Conservation (phyloP, 164 flowering plant species). For the Macadamia tetraphylla region DNA sequence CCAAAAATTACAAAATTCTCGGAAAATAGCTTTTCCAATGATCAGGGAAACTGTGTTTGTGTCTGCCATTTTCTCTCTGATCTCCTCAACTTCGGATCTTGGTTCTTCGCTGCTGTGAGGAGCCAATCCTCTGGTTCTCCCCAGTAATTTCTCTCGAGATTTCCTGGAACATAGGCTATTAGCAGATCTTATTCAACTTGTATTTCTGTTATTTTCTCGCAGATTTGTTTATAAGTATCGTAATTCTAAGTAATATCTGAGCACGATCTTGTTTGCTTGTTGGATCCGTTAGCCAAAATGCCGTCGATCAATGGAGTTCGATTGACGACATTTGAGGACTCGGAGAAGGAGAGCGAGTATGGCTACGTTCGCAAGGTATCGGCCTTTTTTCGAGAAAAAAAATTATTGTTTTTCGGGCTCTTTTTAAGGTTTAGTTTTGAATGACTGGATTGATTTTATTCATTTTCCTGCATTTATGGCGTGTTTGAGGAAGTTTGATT, state of each 20-base stretch:
- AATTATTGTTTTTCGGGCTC: neutral
- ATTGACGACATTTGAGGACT: slow-evolving; percentile 86
- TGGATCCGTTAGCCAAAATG: slow-evolving; percentile 31
- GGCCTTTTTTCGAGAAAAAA: neutral
- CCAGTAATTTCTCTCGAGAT: neutral
- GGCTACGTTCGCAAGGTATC: slow-evolving; percentile 89
- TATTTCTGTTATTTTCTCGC: neutral
- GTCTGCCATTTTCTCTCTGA: neutral
- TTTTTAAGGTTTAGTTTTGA: neutral
- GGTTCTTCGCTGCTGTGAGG: slow-evolving; percentile 14
- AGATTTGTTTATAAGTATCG: neutral
- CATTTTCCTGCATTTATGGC: neutral
- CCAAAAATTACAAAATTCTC: too few species aligned
- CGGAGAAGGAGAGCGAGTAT: slow-evolving; percentile 98
- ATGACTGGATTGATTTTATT: neutral
- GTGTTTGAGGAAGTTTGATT: neutral
- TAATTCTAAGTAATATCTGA: neutral
- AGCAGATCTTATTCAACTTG: slow-evolving; percentile 5
- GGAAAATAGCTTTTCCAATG: too few species aligned
- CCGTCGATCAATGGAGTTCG: slow-evolving; percentile 70
- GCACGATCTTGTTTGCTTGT: neutral
- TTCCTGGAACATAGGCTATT: neutral
- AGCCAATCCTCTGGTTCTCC: slow-evolving; percentile 6
- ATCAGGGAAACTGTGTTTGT: too few species aligned
- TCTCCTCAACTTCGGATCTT: slow-evolving; percentile 1